phyloP scores from a whole-genome alignment of 83 land plant genomes.

The Isoetes engelmannii region DNA sequence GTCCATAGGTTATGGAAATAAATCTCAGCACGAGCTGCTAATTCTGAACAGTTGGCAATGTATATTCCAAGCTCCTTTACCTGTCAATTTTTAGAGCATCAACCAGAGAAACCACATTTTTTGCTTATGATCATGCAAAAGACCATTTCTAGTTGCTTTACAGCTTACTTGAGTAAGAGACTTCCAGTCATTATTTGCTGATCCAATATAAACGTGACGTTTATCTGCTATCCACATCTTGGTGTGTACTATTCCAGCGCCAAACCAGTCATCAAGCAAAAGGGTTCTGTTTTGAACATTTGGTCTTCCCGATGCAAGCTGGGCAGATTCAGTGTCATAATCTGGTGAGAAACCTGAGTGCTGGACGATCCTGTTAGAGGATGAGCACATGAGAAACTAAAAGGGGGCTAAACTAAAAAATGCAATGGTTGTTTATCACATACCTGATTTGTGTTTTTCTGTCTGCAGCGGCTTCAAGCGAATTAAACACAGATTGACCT shows the following conservation, averaged over 20 bases:
- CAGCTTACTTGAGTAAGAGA: conserved; percentile 77
- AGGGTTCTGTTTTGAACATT: conserved; percentile 64
- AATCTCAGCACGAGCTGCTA: conserved; percentile 45
- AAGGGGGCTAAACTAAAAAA: no score
- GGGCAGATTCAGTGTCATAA: conserved; percentile 56
- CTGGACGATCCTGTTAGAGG: conserved; percentile 52
- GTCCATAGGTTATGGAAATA: conserved; percentile 69
- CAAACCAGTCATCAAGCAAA: conserved; percentile 61
- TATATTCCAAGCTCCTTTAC: conserved; percentile 86
- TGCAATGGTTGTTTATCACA: neutral
- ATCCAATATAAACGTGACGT: conserved; percentile 68
- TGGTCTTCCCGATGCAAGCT: conserved; percentile 63
- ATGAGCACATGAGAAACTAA: neutral
- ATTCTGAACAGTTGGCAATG: conserved; percentile 47
- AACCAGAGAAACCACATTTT: no score
- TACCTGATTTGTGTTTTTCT: conserved; percentile 51
- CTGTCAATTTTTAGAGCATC: no score
- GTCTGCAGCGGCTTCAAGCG: conserved; percentile 63
- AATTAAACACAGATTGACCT: conserved; percentile 46
- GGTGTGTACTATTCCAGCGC: conserved; percentile 76
- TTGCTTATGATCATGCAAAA: no score
- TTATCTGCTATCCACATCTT: conserved; percentile 81
- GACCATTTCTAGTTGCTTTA: no score
- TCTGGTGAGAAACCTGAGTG: conserved; percentile 72
- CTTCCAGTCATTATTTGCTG: conserved; percentile 94